These are phyloP conservation scores for Filobasidium floriforme DNA, from an alignment of 768 basidiomycete species.

Conservation along the genomic window DNA sequence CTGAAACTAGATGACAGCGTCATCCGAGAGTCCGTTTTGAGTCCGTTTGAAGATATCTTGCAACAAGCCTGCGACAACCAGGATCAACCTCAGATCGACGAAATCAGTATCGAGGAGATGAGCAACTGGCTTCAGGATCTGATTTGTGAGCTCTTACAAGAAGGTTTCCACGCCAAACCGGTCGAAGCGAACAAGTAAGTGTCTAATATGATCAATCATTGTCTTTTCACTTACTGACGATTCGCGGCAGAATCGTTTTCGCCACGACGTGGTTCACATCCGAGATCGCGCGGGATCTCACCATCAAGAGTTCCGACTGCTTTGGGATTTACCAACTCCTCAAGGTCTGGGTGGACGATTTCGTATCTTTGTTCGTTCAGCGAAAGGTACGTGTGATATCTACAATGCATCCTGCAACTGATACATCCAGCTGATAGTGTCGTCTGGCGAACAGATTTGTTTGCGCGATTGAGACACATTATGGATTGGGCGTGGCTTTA, in stretches of 20 bases:
- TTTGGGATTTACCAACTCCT: slow-evolving; percentile 38
- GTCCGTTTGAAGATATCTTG: background rate
- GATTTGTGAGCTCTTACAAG: background rate
- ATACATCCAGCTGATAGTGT: no score
- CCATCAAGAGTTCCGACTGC: background rate
- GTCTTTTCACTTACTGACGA: background rate
- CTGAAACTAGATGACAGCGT: background rate
- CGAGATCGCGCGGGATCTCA: slow-evolving; percentile 2
- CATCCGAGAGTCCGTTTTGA: background rate
- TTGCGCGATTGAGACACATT: no score
- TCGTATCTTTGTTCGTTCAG: slow-evolving; percentile 24
- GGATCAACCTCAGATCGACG: background rate
- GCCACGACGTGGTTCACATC: slow-evolving; percentile 2
- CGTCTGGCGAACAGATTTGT: no score
- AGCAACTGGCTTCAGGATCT: slow-evolving; percentile 2
- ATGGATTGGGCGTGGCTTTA: no score
- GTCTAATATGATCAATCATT: no score
- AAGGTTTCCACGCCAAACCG: background rate
- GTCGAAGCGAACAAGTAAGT: background rate
- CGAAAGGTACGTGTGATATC: background rate
- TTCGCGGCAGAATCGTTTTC: background rate
- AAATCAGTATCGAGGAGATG: background rate
- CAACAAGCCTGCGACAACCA: slow-evolving; percentile 4
- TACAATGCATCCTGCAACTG: background rate
- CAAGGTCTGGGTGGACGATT: slow-evolving; percentile 41